Evolutionary conservation across 2,329 filamentous ascomycete species (phyloP).

Genomic region (Fusarium brachygibbosum): DNA sequence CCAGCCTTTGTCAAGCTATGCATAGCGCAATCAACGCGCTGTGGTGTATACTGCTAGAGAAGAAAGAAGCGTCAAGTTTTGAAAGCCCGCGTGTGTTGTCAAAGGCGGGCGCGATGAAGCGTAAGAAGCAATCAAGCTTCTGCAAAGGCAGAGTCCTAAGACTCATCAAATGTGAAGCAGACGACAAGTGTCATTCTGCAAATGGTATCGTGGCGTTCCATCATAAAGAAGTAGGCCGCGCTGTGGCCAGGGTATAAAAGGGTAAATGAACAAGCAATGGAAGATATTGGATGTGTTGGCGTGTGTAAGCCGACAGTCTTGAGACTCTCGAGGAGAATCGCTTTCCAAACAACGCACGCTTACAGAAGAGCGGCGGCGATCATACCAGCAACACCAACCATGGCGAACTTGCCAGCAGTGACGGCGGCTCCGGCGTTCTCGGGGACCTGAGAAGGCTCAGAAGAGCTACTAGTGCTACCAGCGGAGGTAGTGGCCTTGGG

Average conservation of each 20-base stretch:
- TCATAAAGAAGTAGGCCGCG: conserved; percentile 44
- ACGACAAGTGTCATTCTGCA: conserved; percentile 42
- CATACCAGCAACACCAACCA: conserved; percentile 66
- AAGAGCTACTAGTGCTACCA: conserved; percentile 41
- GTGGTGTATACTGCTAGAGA: conserved; percentile 38
- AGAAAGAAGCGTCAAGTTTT: conserved; percentile 46
- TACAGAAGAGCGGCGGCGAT: conserved; percentile 67
- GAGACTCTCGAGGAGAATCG: conserved; percentile 6
- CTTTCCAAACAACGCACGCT: conserved; percentile 35
- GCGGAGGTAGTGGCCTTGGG: conserved; percentile 39
- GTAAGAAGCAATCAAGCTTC: conserved; percentile 48
- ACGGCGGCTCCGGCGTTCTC: conserved; percentile 60
- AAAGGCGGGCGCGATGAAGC: conserved; percentile 47
- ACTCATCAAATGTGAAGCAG: conserved; percentile 47
- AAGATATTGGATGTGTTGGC: conserved; percentile 39
- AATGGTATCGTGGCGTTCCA: conserved; percentile 48
- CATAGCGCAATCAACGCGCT: conserved; percentile 51
- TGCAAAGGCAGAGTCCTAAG: conserved; percentile 43
- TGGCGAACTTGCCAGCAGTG: conserved; percentile 59
- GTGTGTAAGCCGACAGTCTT: conserved; percentile 35
- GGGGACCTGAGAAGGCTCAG: conserved; percentile 55
- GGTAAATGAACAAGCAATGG: conserved; percentile 40
- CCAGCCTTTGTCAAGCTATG: conserved; percentile 16
- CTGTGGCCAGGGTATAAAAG: conserved; percentile 33
- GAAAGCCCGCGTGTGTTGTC: conserved; percentile 37